Conservation (phyloP, 345 rosid genomes). For the Sapria himalayana region DNA sequence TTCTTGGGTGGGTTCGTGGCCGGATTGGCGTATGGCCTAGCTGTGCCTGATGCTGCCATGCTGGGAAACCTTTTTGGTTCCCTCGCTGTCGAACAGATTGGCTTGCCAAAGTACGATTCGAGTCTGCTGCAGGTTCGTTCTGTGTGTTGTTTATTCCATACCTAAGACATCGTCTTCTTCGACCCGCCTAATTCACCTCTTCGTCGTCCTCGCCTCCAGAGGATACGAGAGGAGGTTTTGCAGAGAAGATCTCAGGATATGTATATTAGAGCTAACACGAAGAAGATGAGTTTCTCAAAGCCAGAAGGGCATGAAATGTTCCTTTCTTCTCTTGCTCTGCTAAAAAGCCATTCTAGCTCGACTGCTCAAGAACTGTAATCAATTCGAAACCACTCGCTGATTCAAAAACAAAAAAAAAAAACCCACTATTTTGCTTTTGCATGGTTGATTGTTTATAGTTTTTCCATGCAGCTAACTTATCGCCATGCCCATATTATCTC, state of each 20-base stretch:
- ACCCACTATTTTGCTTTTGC: too few species aligned
- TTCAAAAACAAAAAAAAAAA: too few species aligned
- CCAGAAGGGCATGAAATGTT: conserved; percentile 40
- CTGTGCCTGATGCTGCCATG: conserved; percentile 81
- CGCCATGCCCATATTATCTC: too few species aligned
- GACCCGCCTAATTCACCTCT: background rate
- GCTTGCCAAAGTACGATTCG: conserved; percentile 51
- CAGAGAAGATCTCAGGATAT: conserved; percentile 25
- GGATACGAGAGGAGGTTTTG: conserved; percentile 54
- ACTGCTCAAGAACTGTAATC: too few species aligned
- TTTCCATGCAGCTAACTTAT: too few species aligned
- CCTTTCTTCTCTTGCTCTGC: conserved; percentile 24
- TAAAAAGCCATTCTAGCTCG: too few species aligned
- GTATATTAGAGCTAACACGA: conserved; percentile 10
- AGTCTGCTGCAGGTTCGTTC: conserved; percentile 46
- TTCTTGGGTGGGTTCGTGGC: conserved; percentile 65
- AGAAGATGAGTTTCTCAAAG: conserved; percentile 15
- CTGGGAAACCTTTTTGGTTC: conserved; percentile 83
- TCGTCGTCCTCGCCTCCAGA: conserved; percentile 19
- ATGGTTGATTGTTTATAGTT: too few species aligned
- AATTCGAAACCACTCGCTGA: too few species aligned
- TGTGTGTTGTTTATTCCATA: background rate
- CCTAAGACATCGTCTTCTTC: background rate
- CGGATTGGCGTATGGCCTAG: conserved; percentile 59
- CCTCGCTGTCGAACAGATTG: conserved; percentile 72